Evolutionary conservation across 169 alveolate genomes (phyloP).

Genomic region (Plasmodium malariae): DNA sequence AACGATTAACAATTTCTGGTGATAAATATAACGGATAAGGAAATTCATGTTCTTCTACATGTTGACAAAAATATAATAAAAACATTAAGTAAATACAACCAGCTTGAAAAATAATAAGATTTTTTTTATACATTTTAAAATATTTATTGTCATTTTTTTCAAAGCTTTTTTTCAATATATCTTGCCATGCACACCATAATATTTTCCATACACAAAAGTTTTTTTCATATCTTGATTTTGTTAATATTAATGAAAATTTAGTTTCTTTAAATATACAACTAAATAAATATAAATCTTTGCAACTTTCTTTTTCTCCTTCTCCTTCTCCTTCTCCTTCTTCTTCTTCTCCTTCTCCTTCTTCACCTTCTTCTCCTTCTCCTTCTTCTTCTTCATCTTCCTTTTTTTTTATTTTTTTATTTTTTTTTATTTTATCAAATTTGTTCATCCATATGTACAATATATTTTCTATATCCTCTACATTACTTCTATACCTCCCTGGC

Average conservation of each 20-base stretch:
- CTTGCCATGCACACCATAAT: constrained; percentile 72
- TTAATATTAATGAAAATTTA: constrained; percentile 49
- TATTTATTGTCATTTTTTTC: constrained; percentile 40
- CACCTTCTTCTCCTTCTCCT: not conserved
- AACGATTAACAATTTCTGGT: constrained; percentile 22
- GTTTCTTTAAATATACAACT: constrained; percentile 54
- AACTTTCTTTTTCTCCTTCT: not conserved
- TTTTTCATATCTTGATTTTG: constrained; percentile 59
- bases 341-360: not conserved
- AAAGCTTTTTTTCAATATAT: constrained; percentile 46
- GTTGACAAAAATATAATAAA: constrained; percentile 66
- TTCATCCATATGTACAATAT: constrained; percentile 51
- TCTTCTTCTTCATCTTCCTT: not conserved
- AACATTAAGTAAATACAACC: constrained; percentile 67
- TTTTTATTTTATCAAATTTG: constrained; percentile 23
- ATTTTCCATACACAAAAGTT: constrained; percentile 44
- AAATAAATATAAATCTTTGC: constrained; percentile 15
- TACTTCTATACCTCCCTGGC: constrained; percentile 60
- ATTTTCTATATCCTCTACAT: constrained; percentile 61
- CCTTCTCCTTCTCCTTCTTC: not conserved
- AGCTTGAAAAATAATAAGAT: constrained; percentile 37
- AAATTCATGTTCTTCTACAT: constrained; percentile 35
- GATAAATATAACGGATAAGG: constrained; percentile 51
- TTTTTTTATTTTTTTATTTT: constrained; percentile 12
- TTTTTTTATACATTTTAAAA: constrained; percentile 6